Percentiles rank a stretch among this genome's conserved stretches.
Conservation (phyloP, 768 basidiomycete genomes). For the Xerocomellus amylosporus region DNA sequence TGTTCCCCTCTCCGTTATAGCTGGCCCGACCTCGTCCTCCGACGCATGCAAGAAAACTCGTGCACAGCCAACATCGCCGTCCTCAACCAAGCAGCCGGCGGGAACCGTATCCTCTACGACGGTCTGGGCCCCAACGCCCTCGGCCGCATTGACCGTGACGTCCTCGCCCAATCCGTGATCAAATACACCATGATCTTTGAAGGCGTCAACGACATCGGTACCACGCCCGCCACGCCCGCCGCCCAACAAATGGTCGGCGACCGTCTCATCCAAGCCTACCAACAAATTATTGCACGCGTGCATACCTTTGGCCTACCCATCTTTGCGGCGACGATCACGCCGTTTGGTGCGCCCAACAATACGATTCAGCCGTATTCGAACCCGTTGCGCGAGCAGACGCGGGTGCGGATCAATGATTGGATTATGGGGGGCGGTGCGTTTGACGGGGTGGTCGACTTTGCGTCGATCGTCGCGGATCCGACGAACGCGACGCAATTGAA, state of each 20-base stretch:
- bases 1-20: neutral
- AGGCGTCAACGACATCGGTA: conserved; percentile 10
- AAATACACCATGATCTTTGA: conserved; percentile 7
- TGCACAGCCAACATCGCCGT: neutral
- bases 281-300: neutral
- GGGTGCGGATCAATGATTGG: conserved; percentile 1
- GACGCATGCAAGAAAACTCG: conserved; percentile 1
- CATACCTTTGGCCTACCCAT: conserved; percentile 1
- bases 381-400: neutral
- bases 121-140: neutral
- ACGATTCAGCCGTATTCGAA: conserved; percentile 1
- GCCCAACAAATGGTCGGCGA: neutral
- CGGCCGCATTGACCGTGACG: conserved; percentile 1
- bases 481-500: neutral
- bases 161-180: conserved; percentile 4
- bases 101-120: neutral
- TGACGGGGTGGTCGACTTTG: conserved; percentile 8
- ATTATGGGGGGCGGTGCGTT: neutral
- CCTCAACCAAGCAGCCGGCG: neutral
- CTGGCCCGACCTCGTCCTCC: conserved; percentile 1
- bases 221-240: neutral
- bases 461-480: conserved; percentile 8
- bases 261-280: conserved; percentile 5
- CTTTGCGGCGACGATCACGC: conserved; percentile 6
- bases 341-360: neutral